These are phyloP conservation scores for Elaeis oleifera DNA, from an alignment of 202 grass and related monocot species.

Conservation along the genomic window DNA sequence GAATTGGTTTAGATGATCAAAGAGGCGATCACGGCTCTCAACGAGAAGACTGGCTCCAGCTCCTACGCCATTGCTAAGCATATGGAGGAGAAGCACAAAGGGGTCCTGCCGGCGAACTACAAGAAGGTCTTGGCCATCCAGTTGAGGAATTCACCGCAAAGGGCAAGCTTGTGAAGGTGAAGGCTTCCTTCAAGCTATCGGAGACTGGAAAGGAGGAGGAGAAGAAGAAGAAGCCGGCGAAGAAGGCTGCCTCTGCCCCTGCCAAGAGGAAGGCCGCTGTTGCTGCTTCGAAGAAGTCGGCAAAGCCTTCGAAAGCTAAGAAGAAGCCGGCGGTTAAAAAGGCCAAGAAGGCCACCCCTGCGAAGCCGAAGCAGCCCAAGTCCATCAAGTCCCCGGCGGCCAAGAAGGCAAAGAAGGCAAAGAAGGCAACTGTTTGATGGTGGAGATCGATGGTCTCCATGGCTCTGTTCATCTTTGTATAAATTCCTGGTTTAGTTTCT, in stretches of 20 bases:
- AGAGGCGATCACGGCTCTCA: constrained; percentile 64
- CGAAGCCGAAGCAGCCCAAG: constrained; percentile 2
- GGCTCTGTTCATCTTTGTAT: too few species aligned
- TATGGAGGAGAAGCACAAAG: constrained; percentile 72
- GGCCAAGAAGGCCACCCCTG: background rate
- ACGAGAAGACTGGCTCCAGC: constrained; percentile 55
- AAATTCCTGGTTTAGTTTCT: too few species aligned
- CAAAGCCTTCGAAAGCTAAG: constrained; percentile 22
- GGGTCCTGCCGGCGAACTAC: constrained; percentile 60
- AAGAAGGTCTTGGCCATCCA: constrained; percentile 75
- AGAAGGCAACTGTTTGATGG: too few species aligned
- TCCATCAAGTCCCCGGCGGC: background rate
- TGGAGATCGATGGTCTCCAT: too few species aligned
- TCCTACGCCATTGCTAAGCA: constrained; percentile 75
- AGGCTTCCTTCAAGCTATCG: constrained; percentile 71
- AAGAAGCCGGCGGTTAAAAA: constrained; percentile 7
- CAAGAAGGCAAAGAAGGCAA: too few species aligned
- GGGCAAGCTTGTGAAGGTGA: constrained; percentile 67
- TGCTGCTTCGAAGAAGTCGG: background rate
- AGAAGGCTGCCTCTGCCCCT: background rate
- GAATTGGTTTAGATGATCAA: constrained; percentile 65
- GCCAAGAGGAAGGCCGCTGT: background rate
- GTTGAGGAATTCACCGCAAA: constrained; percentile 64
- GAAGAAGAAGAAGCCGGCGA: too few species aligned
- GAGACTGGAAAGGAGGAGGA: background rate